phyloP scores from a whole-genome alignment of 495 filamentous ascomycete species.

The Coniosporium apollinis region DNA sequence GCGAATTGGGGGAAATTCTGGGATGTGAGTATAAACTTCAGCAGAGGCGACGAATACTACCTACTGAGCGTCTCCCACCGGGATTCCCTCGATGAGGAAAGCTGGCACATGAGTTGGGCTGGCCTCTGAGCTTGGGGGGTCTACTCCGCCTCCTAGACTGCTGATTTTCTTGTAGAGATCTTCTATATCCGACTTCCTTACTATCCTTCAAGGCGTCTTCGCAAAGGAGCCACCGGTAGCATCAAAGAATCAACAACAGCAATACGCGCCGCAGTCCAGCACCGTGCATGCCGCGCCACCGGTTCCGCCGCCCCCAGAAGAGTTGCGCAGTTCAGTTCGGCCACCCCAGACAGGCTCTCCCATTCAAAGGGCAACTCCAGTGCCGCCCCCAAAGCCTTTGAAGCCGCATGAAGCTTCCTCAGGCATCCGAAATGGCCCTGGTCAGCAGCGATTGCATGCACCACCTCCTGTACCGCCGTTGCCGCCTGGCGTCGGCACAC shows the following conservation, averaged over 20 bases:
- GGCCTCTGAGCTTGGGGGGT: background rate
- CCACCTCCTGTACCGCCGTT: constrained; percentile 10
- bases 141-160: background rate
- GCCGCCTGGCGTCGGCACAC: constrained; percentile 8
- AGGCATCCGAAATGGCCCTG: background rate
- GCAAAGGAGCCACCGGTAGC: constrained; percentile 87
- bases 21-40: constrained; percentile 85
- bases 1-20: constrained; percentile 75
- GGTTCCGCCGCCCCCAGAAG: constrained; percentile 52
- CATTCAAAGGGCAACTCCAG: constrained; percentile 25
- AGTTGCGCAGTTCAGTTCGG: constrained; percentile 27
- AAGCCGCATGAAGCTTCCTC: constrained; percentile 17
- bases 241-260: constrained; percentile 42
- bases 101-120: too few species aligned
- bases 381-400: constrained; percentile 20
- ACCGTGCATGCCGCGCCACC: constrained; percentile 36
- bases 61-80: too few species aligned
- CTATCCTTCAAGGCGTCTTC: constrained; percentile 72
- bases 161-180: constrained; percentile 43
- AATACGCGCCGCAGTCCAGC: constrained; percentile 12
- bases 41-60: too few species aligned
- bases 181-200: constrained; percentile 61
- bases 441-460: background rate
- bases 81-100: too few species aligned
- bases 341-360: constrained; percentile 12